These are phyloP conservation scores for Picochlorum sp. DNA, from an alignment of 139 green algal species.

Conservation along the genomic window DNA sequence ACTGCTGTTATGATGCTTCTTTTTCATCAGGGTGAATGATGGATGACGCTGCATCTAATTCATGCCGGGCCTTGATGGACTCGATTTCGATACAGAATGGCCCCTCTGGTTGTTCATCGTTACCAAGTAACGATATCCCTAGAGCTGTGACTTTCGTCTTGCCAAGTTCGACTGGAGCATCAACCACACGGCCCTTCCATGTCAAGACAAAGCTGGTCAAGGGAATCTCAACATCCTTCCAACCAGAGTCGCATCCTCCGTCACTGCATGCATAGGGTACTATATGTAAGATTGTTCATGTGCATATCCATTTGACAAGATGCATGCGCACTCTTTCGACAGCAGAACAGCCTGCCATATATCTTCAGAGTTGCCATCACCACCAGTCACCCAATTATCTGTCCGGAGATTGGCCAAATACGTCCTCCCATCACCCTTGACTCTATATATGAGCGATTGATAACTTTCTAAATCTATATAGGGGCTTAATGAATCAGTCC, in stretches of 20 bases:
- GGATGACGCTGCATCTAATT: not conserved
- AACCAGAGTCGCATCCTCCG: constrained; percentile 8
- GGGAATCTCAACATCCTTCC: constrained; percentile 41
- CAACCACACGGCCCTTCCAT: constrained; percentile 38
- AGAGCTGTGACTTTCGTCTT: constrained; percentile 31
- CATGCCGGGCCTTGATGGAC: constrained; percentile 21
- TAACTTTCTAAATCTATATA: constrained; percentile 36
- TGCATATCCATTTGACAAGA: too few species aligned
- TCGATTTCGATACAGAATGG: constrained; percentile 35
- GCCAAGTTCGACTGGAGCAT: constrained; percentile 33
- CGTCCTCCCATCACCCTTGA: constrained; percentile 39
- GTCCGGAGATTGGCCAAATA: constrained; percentile 49
- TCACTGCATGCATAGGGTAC: too few species aligned
- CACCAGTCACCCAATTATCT: constrained; percentile 49
- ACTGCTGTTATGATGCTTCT: not conserved
- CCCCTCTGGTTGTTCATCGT: constrained; percentile 26
- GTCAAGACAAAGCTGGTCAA: constrained; percentile 44
- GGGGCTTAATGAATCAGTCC: not conserved
- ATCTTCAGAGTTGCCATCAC: constrained; percentile 26
- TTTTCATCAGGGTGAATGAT: not conserved
- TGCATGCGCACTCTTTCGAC: constrained; percentile 19
- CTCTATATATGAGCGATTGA: constrained; percentile 36
- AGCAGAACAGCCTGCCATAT: constrained; percentile 57
- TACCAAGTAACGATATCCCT: constrained; percentile 36
- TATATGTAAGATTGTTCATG: too few species aligned